A percentile compares a stretch with the other conserved stretches of the same genome.
phyloP scores from a whole-genome alignment of 2,329 filamentous ascomycete species.

The Chaetomiaceae sp. region DNA sequence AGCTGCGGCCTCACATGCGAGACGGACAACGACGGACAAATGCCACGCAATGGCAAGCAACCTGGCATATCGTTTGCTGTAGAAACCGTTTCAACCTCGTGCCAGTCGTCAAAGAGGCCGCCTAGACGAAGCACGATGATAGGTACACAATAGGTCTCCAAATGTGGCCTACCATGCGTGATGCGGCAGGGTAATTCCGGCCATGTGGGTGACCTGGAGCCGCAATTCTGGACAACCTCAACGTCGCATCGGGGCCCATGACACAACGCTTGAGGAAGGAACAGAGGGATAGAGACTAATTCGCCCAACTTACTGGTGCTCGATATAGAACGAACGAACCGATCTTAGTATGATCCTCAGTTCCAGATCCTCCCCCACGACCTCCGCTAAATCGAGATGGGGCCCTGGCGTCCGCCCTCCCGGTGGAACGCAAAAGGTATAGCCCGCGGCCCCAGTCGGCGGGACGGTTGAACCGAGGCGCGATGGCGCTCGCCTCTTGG shows the following conservation, averaged over 20 bases:
- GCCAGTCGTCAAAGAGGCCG: too few relatives aligned
- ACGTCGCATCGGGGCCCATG: background rate
- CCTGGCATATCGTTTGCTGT: too few relatives aligned
- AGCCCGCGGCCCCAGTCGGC: conserved; percentile 8
- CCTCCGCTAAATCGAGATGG: background rate
- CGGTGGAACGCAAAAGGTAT: conserved; percentile 3
- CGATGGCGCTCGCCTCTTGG: background rate
- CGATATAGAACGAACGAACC: conserved; percentile 9
- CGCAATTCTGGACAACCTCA: background rate
- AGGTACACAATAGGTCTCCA: too few relatives aligned
- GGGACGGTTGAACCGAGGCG: conserved; percentile 14
- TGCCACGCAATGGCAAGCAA: too few relatives aligned
- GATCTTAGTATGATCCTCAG: too few relatives aligned
- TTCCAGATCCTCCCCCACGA: conserved; percentile 1
- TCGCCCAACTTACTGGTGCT: background rate
- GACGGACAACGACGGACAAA: background rate
- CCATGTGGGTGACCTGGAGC: background rate
- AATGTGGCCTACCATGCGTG: background rate
- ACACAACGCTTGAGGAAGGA: background rate
- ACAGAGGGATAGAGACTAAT: background rate
- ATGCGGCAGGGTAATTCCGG: background rate
- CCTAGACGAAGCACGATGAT: too few relatives aligned
- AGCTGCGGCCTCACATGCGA: background rate
- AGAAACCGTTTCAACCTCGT: too few relatives aligned
- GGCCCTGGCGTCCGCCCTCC: background rate